Base-by-base conservation (phyloP, 257 asterid genomes). In the Solanum lignicaule region DNA sequence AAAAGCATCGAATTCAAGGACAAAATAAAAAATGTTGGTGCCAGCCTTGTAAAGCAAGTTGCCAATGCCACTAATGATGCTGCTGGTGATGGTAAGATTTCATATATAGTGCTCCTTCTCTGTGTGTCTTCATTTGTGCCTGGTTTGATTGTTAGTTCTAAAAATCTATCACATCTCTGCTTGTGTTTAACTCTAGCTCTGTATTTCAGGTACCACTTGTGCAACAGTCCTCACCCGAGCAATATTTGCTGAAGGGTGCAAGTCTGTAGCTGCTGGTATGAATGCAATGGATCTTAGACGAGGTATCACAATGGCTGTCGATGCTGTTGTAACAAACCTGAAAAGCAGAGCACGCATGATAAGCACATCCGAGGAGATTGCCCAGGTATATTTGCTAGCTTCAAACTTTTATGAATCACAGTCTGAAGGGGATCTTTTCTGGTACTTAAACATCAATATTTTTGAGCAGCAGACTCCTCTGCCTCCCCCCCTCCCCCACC, bases 251-350 rank as follows among this genome's bases (percentile, higher is more conserved):
- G 96, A 94, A 87, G 96, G 96, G 7, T 94, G 94, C 92, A 94
- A 94, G 90, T 93, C 94, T 16, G 94, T 94, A 21, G 95, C 94
- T 27, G 96, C 96, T 89, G 96, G 96, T 41, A 91, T 93, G 96
- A 94, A 92, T 79, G 92, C 96, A 31, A 93, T 92, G 96, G 96
- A 93, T 86, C 87, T 94, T 21, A 93, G 95, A 69, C 94, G 95
- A 48, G 96, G 96, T 52, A 93, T 94, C 78, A 83, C 91, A 71
- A 92, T 92, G 94, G 95, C 96, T 16, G 93, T 92, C 76, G 95
- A 93, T 90, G 71, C 93, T 41, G 94, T 92, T 29, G 92, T 92
- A 33, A 87, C 92, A 48, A 87, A 91, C 89, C 90, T 93, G 87
- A 92, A 93, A 88, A 91, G 94, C 92, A 91, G 92, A 88, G 90